A percentile compares a stretch with the other conserved stretches of the same genome.
phyloP scores from a whole-genome alignment of 352 stramenopile species.

The Blastocystis sp. region DNA sequence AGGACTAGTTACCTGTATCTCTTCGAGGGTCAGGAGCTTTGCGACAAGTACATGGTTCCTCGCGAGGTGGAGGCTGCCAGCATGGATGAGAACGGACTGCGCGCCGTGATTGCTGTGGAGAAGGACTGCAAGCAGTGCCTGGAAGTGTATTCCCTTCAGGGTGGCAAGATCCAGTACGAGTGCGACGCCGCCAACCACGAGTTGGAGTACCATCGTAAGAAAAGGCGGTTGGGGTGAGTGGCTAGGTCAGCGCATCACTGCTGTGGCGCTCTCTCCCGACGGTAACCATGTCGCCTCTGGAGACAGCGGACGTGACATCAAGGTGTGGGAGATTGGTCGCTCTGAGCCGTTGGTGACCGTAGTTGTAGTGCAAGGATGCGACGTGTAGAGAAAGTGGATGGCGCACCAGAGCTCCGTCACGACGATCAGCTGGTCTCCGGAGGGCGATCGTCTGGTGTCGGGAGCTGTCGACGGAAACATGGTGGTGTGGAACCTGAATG shows the following conservation, averaged over 20 bases:
- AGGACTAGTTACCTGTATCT: conserved; percentile 64
- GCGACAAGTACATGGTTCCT: conserved; percentile 68
- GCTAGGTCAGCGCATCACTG: conserved; percentile 62
- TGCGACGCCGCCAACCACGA: conserved; percentile 17
- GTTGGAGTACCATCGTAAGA: conserved; percentile 35
- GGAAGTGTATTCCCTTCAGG: conserved; percentile 11
- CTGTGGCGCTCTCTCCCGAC: conserved; percentile 72
- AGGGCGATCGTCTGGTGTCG: conserved; percentile 78
- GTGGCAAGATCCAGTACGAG: not conserved
- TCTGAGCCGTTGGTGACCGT: conserved; percentile 59
- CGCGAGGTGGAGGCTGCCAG: not conserved
- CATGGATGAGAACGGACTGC: conserved; percentile 19
- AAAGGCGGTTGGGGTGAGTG: not conserved
- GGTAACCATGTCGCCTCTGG: conserved; percentile 71
- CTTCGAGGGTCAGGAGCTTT: conserved; percentile 67
- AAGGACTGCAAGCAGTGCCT: conserved; percentile 32
- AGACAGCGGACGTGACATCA: conserved; percentile 76
- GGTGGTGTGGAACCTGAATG: conserved; percentile 81
- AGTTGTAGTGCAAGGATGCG: conserved; percentile 67
- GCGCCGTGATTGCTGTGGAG: conserved; percentile 15
- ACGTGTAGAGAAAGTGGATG: conserved; percentile 82
- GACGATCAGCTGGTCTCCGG: conserved; percentile 79
- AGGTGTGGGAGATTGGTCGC: conserved; percentile 65
- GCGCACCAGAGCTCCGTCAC: conserved; percentile 87
- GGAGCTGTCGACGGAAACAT: conserved; percentile 84